Evolutionary conservation across 768 basidiomycete species (phyloP).

Genomic region (Pleurotus salmoneostramineus): DNA sequence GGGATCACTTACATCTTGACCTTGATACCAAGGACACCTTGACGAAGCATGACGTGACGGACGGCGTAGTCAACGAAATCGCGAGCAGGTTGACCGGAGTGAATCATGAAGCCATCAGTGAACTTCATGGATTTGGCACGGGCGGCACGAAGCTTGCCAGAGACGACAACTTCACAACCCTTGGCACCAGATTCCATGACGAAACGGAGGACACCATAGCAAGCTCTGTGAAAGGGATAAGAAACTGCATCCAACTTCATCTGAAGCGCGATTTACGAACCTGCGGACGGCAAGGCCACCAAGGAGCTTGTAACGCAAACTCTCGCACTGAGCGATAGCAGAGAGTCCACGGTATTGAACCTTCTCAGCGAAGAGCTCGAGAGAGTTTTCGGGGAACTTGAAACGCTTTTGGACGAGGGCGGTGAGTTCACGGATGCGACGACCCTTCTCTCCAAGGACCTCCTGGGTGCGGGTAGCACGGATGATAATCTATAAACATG

Average conservation of each 20-base stretch:
- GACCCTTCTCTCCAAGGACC: constrained; percentile 98
- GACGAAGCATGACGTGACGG: constrained; percentile 94
- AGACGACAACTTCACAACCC: constrained; percentile 99
- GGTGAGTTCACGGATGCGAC: constrained; percentile 98
- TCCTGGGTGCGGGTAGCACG: constrained; percentile 99
- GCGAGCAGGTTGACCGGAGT: constrained; percentile 95
- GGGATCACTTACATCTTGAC: constrained; percentile 89
- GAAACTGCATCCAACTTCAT: too few species aligned
- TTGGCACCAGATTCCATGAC: constrained; percentile 99
- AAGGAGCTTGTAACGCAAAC: constrained; percentile 96
- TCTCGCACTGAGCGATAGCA: constrained; percentile 98
- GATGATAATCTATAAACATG: constrained; percentile 81
- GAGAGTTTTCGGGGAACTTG: constrained; percentile 98
- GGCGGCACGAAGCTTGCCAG: constrained; percentile 98
- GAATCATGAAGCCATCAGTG: constrained; percentile 99
- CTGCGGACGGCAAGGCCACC: constrained; percentile 99
- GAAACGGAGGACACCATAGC: constrained; percentile 99
- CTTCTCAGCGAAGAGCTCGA: constrained; percentile 99
- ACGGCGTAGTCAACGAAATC: constrained; percentile 99
- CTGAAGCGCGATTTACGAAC: constrained; percentile 38
- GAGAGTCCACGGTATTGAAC: constrained; percentile 97
- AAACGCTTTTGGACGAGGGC: constrained; percentile 98
- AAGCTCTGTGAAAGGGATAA: constrained; percentile 53
- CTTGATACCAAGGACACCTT: constrained; percentile 99
- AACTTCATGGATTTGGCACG: constrained; percentile 99